phyloP scores from a whole-genome alignment of 2,329 filamentous ascomycete species.

The Trichothecium roseum region DNA sequence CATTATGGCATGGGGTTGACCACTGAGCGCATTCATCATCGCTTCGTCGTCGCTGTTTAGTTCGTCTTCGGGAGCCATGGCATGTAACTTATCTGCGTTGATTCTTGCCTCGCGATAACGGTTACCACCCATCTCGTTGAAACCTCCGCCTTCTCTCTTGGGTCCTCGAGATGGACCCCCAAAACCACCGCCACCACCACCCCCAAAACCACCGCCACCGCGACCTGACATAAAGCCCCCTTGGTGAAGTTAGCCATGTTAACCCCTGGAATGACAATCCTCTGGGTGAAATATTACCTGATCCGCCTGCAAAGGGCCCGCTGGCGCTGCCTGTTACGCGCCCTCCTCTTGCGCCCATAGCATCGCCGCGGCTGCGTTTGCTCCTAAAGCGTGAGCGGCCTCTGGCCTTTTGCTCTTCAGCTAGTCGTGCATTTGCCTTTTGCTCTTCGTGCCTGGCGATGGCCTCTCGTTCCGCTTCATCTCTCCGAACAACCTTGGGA shows the following conservation, averaged over 20 bases:
- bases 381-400: constrained; percentile 29
- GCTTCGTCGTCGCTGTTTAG: constrained; percentile 33
- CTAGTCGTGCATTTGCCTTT: constrained; percentile 28
- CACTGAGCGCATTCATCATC: constrained; percentile 24
- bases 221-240: constrained; percentile 1
- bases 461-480: constrained; percentile 37
- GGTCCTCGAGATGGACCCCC: constrained; percentile 11
- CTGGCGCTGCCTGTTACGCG: constrained; percentile 23
- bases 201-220: constrained; percentile 12
- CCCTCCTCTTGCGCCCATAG: constrained; percentile 30
- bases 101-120: constrained; percentile 34
- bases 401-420: constrained; percentile 26
- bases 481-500: constrained; percentile 37
- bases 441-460: constrained; percentile 33
- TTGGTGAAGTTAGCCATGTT: constrained; percentile 1
- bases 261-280: too few species aligned
- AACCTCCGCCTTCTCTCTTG: constrained; percentile 27
- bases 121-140: constrained; percentile 21
- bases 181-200: constrained; percentile 18
- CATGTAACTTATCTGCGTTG: constrained; percentile 45
- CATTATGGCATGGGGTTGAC: constrained; percentile 21
- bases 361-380: constrained; percentile 31
- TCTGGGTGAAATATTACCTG: too few species aligned
- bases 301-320: constrained; percentile 25
- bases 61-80: constrained; percentile 30